Base-by-base conservation (phyloP, 2,329 filamentous ascomycete genomes). In the Sporothrix pseudoabietina region DNA sequence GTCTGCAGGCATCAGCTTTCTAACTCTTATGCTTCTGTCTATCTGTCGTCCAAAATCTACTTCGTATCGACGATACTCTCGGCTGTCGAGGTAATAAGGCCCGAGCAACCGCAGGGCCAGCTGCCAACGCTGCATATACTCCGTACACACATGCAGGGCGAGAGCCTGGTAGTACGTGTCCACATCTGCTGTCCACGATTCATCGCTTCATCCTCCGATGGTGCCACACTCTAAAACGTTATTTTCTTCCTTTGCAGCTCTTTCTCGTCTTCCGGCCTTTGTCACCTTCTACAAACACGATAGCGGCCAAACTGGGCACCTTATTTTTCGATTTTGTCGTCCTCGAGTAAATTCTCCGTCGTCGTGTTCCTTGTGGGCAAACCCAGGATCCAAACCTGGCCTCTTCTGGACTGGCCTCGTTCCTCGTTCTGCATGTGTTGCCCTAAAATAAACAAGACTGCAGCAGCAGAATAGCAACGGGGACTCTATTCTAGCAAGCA, bases 341-440 rank as follows among this genome's bases (percentile, higher is more conserved):
- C 59, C 32, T 59, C n/a, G 30, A 59, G 55, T 22, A 30, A 63
- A n/a, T 63, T 41, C 19, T 41, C 59, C 59, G 59, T 65, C 59
- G 59, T 63, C 39, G 39, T 47, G 22, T 30, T 22, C 39, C 39
- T 66, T 63, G 57, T 63, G 32, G 35, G 14, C 57, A 4, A 47
- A 49, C 44, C 44, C 44, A 12, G 19, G 44, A 19, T 14, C 44
- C 14, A 49, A 55, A 66, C 39, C 61, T 47, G n/a, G 61, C 39
- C 61, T 44, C 12, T 66, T 66, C 61, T 66, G 61, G 59, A 47
- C 39, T 66, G 61, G 39, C 30, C 61, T 44, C 39, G n/a, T 47
- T 39, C 39, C 61, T 44, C 39, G n/a, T 47, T 39, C 39, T 35
- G 14, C 44, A 49, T 55, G 52, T 55, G 52, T n/a, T 2, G 9